Conservation (phyloP, 2,329 filamentous ascomycete genomes). For the Claviceps sp. region DNA sequence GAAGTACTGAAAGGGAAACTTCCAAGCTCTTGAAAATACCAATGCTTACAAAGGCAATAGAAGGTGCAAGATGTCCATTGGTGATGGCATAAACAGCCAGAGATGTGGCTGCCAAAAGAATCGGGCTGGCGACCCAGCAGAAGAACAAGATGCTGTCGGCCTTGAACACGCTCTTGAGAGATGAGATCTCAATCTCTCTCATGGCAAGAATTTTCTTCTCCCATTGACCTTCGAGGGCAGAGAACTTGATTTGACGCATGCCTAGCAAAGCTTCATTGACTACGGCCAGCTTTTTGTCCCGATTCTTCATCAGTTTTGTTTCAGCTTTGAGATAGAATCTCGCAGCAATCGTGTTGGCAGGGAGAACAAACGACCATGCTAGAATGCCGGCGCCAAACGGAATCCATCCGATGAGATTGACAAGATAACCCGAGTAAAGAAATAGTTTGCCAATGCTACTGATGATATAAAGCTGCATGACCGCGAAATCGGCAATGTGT, state of each 20-base stretch:
- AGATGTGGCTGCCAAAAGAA: slow-evolving; percentile 58
- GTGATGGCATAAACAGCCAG: slow-evolving; percentile 54
- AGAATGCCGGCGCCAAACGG: slow-evolving; percentile 52
- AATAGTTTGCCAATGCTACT: slow-evolving; percentile 48
- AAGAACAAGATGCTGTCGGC: slow-evolving; percentile 49
- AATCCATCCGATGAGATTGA: slow-evolving; percentile 59
- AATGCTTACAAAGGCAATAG: slow-evolving; percentile 67
- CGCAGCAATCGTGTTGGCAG: slow-evolving; percentile 54
- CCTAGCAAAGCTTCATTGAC: slow-evolving; percentile 66
- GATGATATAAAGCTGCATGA: slow-evolving; percentile 52
- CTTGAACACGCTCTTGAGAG: slow-evolving; percentile 52
- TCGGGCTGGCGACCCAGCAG: slow-evolving; percentile 62
- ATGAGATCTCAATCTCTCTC: slow-evolving; percentile 53
- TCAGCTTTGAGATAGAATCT: slow-evolving; percentile 52
- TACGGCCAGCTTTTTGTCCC: slow-evolving; percentile 62
- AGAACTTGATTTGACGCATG: slow-evolving; percentile 77
- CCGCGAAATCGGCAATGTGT: slow-evolving; percentile 54
- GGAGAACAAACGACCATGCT: slow-evolving; percentile 50
- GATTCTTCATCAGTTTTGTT: slow-evolving; percentile 58
- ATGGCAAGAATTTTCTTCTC: slow-evolving; percentile 49
- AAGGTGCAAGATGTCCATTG: slow-evolving; percentile 50
- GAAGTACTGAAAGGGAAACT: slow-evolving; percentile 54
- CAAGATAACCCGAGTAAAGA: slow-evolving; percentile 52
- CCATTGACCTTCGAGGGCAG: slow-evolving; percentile 63
- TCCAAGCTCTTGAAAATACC: slow-evolving; percentile 64